phyloP scores from a whole-genome alignment of 208 protist genomes.

The Jaenimonas drosophilae region DNA sequence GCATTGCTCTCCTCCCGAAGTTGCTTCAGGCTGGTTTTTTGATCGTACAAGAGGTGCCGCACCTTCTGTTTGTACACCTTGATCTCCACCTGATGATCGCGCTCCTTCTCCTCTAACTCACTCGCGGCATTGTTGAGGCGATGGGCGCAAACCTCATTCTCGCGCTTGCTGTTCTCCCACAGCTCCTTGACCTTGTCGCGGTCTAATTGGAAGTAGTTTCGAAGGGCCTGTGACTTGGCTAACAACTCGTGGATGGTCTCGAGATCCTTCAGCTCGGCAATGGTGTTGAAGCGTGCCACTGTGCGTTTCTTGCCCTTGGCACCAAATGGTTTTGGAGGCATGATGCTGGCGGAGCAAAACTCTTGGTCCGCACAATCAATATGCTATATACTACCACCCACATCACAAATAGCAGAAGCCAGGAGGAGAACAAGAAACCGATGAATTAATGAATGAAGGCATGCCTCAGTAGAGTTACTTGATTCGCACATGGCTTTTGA shows the following conservation, averaged over 20 bases:
- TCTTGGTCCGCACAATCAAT: not conserved
- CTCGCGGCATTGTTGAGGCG: slow-evolving; percentile 83
- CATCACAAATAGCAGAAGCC: not conserved
- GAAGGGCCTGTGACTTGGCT: slow-evolving; percentile 82
- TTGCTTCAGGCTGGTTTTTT: slow-evolving; percentile 85
- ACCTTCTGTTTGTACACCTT: slow-evolving; percentile 98
- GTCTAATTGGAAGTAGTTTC: slow-evolving; percentile 96
- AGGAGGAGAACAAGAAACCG: not conserved
- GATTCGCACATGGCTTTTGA: too few relatives aligned
- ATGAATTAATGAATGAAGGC: not conserved
- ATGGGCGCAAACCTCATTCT: slow-evolving; percentile 76
- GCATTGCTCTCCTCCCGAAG: slow-evolving; percentile 86
- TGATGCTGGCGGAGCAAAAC: too few relatives aligned
- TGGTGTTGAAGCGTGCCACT: slow-evolving; percentile 7
- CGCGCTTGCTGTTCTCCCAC: slow-evolving; percentile 91
- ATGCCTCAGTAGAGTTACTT: not conserved
- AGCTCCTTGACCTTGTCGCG: slow-evolving; percentile 92
- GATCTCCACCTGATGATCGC: slow-evolving; percentile 93
- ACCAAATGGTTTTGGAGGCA: slow-evolving; percentile 8
- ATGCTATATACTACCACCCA: not conserved
- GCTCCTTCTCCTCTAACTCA: slow-evolving; percentile 92
- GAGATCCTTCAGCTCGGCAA: slow-evolving; percentile 13
- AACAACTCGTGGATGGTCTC: slow-evolving; percentile 67
- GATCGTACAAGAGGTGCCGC: slow-evolving; percentile 93
- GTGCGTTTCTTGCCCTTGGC: not conserved